phyloP scores from a whole-genome alignment of 2,329 filamentous ascomycete species.

The Thielaviopsis ethacetica region DNA sequence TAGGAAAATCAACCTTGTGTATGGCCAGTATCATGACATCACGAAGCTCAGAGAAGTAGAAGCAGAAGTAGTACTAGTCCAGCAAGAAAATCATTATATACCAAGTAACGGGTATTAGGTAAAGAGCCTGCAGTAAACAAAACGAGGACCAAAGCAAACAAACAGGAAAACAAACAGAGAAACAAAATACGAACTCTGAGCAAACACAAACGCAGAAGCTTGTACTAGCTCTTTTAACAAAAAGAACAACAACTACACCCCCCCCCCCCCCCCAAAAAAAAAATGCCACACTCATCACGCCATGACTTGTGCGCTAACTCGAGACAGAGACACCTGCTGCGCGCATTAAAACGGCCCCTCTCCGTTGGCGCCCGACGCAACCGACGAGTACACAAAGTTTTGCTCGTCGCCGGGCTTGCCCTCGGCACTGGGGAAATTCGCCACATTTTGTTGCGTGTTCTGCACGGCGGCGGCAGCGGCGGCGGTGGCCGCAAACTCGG shows the following conservation, averaged over 20 bases:
- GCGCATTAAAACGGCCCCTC: neutral
- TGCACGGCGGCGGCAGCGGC: slow-evolving; percentile 4
- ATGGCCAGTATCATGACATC: no score
- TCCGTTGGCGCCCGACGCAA: neutral
- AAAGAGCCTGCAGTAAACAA: neutral
- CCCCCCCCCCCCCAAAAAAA: no score
- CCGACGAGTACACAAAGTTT: neutral
- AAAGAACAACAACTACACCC: neutral
- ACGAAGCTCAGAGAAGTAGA: neutral
- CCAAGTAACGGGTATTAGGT: neutral
- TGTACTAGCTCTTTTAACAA: neutral
- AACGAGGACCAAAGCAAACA: neutral
- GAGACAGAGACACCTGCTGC: neutral
- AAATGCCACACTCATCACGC: neutral
- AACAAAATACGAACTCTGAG: neutral
- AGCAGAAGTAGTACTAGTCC: neutral
- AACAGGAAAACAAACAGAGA: neutral
- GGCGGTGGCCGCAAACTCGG: slow-evolving; percentile 17
- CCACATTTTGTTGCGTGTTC: slow-evolving; percentile 5
- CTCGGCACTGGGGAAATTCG: slow-evolving; percentile 17
- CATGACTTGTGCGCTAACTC: no score
- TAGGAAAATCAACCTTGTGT: no score
- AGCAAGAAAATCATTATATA: neutral
- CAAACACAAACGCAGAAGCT: neutral
- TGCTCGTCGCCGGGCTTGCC: neutral